Evolutionary conservation across 2,329 filamentous ascomycete genomes (phyloP).

Genomic region (Ophiostoma perfectum): DNA sequence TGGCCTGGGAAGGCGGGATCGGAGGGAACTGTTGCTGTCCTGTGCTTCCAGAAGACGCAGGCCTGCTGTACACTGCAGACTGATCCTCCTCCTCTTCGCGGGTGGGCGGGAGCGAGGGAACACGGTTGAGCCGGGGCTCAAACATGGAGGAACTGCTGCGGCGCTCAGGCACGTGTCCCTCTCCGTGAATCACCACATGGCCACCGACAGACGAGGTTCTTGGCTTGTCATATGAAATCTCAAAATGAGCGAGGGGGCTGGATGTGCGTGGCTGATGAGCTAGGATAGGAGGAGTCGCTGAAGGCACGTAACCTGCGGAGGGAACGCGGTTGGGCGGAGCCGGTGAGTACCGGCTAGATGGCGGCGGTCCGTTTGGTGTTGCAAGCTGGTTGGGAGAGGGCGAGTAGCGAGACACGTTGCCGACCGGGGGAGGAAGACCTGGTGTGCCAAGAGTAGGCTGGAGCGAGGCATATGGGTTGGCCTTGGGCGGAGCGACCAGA

Average conservation of each 20-base stretch:
- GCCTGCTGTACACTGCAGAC: constrained; percentile 29
- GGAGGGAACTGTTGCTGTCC: constrained; percentile 20
- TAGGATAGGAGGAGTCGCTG: constrained; percentile 41
- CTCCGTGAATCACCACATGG: constrained; percentile 31
- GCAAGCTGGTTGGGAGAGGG: constrained; percentile 45
- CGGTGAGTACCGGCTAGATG: constrained; percentile 51
- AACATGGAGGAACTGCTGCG: constrained; percentile 48
- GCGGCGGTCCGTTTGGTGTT: constrained; percentile 36
- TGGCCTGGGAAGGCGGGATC: constrained; percentile 5
- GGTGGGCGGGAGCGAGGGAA: constrained; percentile 56
- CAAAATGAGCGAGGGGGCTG: constrained; percentile 61
- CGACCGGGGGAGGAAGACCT: constrained; percentile 25
- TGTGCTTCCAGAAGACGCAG: constrained; percentile 20
- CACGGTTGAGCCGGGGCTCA: constrained; percentile 50
- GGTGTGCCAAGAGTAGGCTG: constrained; percentile 32
- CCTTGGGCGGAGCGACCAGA: constrained; percentile 49
- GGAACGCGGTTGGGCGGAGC: constrained; percentile 40
- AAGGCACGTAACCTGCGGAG: constrained; percentile 36
- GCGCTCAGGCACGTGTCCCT: constrained; percentile 41
- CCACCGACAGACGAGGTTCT: constrained; percentile 26
- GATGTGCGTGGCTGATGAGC: constrained; percentile 60
- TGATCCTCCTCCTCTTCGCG: constrained; percentile 58
- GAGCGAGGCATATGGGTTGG: constrained; percentile 50
- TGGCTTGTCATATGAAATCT: constrained; percentile 42
- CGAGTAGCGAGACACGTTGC: constrained; percentile 52